Conservation (phyloP, 2,329 filamentous ascomycete genomes). For the Penicillium occitanis region DNA sequence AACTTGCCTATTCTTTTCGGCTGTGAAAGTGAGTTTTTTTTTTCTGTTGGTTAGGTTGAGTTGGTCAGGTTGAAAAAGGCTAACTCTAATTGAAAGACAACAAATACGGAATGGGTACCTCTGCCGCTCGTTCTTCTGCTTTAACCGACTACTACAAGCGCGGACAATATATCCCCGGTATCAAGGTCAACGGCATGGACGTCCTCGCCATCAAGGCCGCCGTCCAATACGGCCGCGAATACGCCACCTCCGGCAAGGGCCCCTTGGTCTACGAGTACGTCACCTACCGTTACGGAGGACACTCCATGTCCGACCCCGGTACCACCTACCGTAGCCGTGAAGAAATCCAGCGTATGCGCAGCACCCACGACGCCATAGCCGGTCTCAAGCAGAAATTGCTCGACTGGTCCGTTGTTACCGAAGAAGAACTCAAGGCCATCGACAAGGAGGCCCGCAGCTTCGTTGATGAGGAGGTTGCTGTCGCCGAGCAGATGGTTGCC, state of each 20-base stretch:
- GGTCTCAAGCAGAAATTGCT: slow-evolving; percentile 97
- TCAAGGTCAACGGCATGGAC: slow-evolving; percentile 99
- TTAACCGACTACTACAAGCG: slow-evolving; percentile 99
- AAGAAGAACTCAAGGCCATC: slow-evolving; percentile 93
- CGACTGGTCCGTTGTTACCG: slow-evolving; percentile 86
- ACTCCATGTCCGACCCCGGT: slow-evolving; percentile 99
- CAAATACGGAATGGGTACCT: slow-evolving; percentile 99
- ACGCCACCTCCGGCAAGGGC: slow-evolving; percentile 77
- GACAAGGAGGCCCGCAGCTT: slow-evolving; percentile 88
- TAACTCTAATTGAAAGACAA: slow-evolving; percentile 65
- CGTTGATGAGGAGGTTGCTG: slow-evolving; percentile 86
- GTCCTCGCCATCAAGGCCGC: slow-evolving; percentile 96
- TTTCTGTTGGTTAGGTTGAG: neutral
- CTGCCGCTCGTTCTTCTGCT: slow-evolving; percentile 88
- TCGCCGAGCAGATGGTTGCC: slow-evolving; percentile 80
- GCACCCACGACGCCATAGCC: slow-evolving; percentile 96
- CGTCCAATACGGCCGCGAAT: slow-evolving; percentile 90
- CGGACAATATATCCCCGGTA: slow-evolving; percentile 97
- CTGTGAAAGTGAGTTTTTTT: slow-evolving; percentile 79
- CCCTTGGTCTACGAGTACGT: slow-evolving; percentile 98
- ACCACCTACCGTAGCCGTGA: slow-evolving; percentile 99
- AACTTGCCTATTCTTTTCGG: slow-evolving; percentile 92
- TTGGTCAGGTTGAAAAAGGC: neutral
- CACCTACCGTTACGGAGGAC: slow-evolving; percentile 97
- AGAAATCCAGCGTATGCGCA: slow-evolving; percentile 99